Percentiles rank a stretch among this genome's conserved stretches.
Evolutionary conservation across 192 early-diverging fungal species (phyloP).

Genomic region (Gigaspora rosea): DNA sequence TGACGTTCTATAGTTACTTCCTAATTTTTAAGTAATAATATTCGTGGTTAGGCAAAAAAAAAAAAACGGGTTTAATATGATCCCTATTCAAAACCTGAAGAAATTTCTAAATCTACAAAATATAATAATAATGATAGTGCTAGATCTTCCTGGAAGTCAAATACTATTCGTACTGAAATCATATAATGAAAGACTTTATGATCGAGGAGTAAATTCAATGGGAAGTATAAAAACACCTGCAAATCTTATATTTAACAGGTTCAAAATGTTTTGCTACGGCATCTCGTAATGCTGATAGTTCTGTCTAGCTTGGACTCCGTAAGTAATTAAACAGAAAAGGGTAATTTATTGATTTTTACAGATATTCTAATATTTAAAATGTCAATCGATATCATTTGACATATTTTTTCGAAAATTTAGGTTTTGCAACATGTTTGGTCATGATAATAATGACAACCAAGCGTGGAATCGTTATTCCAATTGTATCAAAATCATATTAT

Average conservation of each 20-base stretch:
- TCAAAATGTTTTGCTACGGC: background rate
- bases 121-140: too few species aligned
- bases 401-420: conserved; percentile 21
- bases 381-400: background rate
- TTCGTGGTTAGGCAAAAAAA: too few species aligned
- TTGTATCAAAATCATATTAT: background rate
- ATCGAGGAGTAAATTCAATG: too few species aligned
- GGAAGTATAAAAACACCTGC: background rate
- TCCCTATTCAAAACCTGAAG: too few species aligned
- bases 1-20: too few species aligned
- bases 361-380: background rate
- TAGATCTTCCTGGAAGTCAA: too few species aligned
- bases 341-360: background rate
- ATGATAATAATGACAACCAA: background rate
- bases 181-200: too few species aligned
- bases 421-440: background rate
- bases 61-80: too few species aligned
- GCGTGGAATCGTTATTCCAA: background rate
- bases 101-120: too few species aligned
- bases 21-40: too few species aligned
- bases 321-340: background rate
- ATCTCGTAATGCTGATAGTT: background rate
- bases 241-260: background rate
- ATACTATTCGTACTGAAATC: too few species aligned
- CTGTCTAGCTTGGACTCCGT: background rate